Base-by-base conservation (phyloP, 345 rosid species). In the Kernera saxatilis region DNA sequence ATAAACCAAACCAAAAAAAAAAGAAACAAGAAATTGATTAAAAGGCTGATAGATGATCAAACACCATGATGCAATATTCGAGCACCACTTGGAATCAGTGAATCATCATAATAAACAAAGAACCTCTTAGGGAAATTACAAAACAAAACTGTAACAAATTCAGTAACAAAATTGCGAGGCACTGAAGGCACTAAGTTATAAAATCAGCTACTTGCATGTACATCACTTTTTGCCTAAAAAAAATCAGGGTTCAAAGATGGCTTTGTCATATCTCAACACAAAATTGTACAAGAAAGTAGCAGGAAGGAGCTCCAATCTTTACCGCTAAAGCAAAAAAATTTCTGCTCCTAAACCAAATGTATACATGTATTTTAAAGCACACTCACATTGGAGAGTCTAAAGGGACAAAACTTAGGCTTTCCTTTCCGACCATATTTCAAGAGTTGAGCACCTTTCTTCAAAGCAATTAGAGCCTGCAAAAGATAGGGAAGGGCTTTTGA, bases 351-450 rank as follows among this genome's bases (percentile, higher is more conserved):
- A 51, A 12, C 74, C 22, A 48, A 39, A 40, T 12, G 14, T 25
- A 50, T 49, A 14, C 40, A 58, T 78, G 25, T 15, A 4, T 32
- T 58, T 17, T 13, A 32, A 61, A 54, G 5, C 41, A 71, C 23
- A 78, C 98, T 86, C 77, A 93, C 98, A 80, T 67, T 81, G 64
- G 98, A 89, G 66, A 93, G 91, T 86, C 95, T 85, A 76, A 93
- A 93, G 9, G 89, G 89, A 64, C 86, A 90, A 76, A 90, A 87
- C 84, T 90, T 90, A 40, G 97, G 98, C 82, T 85, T 93, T 80
- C 96, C 98, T 78, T 93, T 87, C n/a, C 91, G 94, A 82, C 94
- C 96, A 85, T 87, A 89, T 76, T 91, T 93, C 77, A 89, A 80
- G 50, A 93, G 88, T 59, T 87, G 96, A 80, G 93, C 82, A 72